phyloP scores from a whole-genome alignment of 345 rosid species.

The Citrus inodora region DNA sequence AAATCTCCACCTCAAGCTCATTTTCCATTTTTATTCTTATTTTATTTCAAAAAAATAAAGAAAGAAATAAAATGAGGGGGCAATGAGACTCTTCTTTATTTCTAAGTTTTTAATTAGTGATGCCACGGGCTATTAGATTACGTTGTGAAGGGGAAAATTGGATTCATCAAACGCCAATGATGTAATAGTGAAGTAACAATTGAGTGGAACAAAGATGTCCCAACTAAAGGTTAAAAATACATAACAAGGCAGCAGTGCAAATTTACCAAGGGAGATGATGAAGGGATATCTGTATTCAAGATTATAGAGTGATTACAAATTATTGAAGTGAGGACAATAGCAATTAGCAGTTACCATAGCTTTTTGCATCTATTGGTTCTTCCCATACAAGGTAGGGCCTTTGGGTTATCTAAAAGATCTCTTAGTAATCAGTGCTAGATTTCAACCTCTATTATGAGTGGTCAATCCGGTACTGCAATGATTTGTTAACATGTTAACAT shows the following conservation, averaged over 20 bases:
- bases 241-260: background rate
- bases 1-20: background rate
- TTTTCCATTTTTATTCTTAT: background rate
- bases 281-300: background rate
- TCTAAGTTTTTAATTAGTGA: background rate
- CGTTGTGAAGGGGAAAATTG: background rate
- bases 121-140: background rate
- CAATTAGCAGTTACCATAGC: background rate
- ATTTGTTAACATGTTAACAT: background rate
- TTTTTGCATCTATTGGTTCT: background rate
- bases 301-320: background rate
- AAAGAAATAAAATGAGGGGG: too few relatives aligned
- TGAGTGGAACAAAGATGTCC: background rate
- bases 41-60: background rate
- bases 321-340: background rate
- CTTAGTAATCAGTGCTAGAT: background rate
- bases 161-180: background rate
- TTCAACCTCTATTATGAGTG: background rate
- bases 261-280: background rate
- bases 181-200: background rate
- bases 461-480: background rate
- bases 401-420: background rate
- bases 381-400: background rate
- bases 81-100: background rate
- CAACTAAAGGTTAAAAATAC: background rate